Evolutionary conservation across 208 protist species (phyloP).

Genomic region (Leishmania amazonensis): DNA sequence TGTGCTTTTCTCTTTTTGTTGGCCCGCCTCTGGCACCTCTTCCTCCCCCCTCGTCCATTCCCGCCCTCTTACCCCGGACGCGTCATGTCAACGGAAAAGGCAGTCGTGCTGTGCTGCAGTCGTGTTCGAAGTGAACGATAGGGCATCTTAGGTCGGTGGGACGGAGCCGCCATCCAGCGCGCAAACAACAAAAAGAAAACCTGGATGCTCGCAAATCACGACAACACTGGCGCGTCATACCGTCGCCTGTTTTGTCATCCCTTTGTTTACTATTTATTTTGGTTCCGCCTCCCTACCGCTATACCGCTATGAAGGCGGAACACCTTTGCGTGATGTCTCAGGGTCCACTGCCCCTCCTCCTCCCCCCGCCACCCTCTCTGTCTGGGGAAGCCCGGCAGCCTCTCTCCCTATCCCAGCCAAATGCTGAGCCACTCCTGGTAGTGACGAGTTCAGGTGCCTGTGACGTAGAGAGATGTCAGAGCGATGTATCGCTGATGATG

Average conservation of each 20-base stretch:
- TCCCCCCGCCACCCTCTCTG: too few relatives aligned
- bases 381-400: not conserved
- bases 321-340: too few relatives aligned
- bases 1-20: not conserved
- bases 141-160: too few relatives aligned
- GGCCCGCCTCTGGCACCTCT: not conserved
- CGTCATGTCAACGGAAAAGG: not conserved
- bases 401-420: not conserved
- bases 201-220: not conserved
- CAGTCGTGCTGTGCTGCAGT: not conserved
- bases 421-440: not conserved
- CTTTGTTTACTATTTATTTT: not conserved
- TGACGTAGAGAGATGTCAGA: too few relatives aligned
- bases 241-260: not conserved
- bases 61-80: not conserved
- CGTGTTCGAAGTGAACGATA: too few relatives aligned
- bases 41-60: not conserved
- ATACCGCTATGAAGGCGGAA: not conserved
- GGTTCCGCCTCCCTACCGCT: not conserved
- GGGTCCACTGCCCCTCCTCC: too few relatives aligned
- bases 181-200: too few relatives aligned
- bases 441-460: too few relatives aligned
- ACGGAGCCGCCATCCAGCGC: not conserved
- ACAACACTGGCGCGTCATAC: not conserved
- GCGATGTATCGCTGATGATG: too few relatives aligned